These are phyloP conservation scores for Mycena venus DNA, from an alignment of 768 basidiomycete genomes.

Conservation along the genomic window DNA sequence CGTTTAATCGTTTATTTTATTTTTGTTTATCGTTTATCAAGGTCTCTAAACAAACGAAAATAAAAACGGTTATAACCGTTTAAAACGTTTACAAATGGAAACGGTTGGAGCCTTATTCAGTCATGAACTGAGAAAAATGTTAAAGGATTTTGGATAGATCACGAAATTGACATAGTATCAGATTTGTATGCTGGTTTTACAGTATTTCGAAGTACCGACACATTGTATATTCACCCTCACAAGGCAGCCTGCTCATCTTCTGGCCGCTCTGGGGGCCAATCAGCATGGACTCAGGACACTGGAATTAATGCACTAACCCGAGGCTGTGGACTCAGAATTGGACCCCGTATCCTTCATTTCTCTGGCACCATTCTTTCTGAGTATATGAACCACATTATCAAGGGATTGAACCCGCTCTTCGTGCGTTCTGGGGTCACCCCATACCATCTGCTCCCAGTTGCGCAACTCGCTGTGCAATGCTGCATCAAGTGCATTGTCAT, in stretches of 20 bases:
- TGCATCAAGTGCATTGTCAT: background rate
- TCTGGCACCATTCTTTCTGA: background rate
- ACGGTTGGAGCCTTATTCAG: too few species aligned
- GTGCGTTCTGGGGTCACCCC: background rate
- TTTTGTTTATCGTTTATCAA: too few species aligned
- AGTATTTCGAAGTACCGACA: too few species aligned
- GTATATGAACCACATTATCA: background rate
- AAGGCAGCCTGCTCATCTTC: background rate
- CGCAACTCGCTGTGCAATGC: background rate
- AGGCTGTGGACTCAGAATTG: background rate
- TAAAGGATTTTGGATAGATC: too few species aligned
- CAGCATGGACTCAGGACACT: background rate
- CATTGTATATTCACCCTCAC: too few species aligned
- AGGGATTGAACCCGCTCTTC: background rate
- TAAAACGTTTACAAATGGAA: too few species aligned
- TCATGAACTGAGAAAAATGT: too few species aligned
- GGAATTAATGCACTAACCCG: background rate
- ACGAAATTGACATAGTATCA: too few species aligned
- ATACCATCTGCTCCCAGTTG: background rate
- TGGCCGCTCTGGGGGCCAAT: background rate
- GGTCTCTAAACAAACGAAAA: too few species aligned
- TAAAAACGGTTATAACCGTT: too few species aligned
- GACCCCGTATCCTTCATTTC: background rate
- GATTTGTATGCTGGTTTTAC: too few species aligned
- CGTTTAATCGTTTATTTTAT: too few species aligned